Conservation (phyloP, 2,329 filamentous ascomycete genomes). For the Aspergillus sp. region DNA sequence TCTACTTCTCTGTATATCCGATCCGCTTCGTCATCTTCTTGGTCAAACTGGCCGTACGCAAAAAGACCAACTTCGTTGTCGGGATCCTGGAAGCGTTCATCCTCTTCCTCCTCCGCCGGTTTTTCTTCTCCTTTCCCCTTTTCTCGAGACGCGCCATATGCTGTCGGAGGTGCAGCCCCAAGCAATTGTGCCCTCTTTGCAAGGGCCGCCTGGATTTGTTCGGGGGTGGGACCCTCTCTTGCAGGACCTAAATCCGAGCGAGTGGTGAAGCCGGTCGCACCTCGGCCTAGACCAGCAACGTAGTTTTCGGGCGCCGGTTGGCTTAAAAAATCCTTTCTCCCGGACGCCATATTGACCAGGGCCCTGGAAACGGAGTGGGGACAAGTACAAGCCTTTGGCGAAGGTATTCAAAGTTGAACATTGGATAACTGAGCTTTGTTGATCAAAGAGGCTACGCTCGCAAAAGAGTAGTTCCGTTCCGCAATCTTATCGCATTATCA, state of each 20-base stretch:
- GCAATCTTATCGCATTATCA: conserved; percentile 19
- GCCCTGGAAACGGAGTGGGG: background rate
- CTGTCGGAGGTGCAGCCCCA: conserved; percentile 67
- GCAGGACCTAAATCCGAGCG: conserved; percentile 94
- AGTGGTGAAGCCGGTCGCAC: conserved; percentile 96
- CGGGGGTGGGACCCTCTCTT: conserved; percentile 90
- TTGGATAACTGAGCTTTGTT: background rate
- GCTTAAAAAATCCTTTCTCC: conserved; percentile 80
- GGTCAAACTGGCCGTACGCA: conserved; percentile 91
- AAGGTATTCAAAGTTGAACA: background rate
- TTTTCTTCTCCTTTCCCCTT: conserved; percentile 62
- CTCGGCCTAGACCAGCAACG: conserved; percentile 94
- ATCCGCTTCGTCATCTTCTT: conserved; percentile 97
- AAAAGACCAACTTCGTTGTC: conserved; percentile 97
- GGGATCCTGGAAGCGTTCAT: conserved; percentile 87
- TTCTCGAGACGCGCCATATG: conserved; percentile 71
- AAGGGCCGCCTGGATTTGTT: conserved; percentile 97
- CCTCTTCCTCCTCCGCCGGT: conserved; percentile 71
- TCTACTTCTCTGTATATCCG: conserved; percentile 94
- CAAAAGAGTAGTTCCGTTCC: conserved; percentile 20
- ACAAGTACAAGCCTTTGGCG: background rate
- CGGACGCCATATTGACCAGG: conserved; percentile 53
- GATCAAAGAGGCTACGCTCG: conserved; percentile 7
- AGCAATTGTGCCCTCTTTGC: conserved; percentile 88
- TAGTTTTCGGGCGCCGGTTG: conserved; percentile 85